These are phyloP conservation scores for Talaromyces sp. DNA, from an alignment of 2,329 filamentous ascomycete genomes.

Conservation along the genomic window DNA sequence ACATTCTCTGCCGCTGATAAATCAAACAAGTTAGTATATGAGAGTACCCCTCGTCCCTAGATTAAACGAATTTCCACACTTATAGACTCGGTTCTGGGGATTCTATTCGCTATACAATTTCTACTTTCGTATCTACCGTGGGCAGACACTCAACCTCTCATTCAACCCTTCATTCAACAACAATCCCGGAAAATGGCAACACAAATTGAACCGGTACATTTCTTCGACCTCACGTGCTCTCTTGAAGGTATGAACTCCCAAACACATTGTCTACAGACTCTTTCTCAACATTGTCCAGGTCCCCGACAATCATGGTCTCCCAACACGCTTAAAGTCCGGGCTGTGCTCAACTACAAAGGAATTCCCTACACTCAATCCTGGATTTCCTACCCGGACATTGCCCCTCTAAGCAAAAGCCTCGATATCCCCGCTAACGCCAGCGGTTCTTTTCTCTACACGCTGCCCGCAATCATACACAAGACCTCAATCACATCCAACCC, in stretches of 20 bases:
- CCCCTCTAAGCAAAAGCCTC: slow-evolving; percentile 23
- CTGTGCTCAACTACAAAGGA: slow-evolving; percentile 25
- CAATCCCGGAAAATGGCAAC: slow-evolving; percentile 19
- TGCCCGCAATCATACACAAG: slow-evolving; percentile 31
- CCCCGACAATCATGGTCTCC: slow-evolving; percentile 27
- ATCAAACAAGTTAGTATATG: too few species aligned
- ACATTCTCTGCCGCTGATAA: too few species aligned
- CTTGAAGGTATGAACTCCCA: slow-evolving; percentile 6
- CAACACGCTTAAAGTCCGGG: slow-evolving; percentile 24
- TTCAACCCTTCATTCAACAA: neutral
- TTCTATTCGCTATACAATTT: too few species aligned
- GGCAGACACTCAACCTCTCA: too few species aligned
- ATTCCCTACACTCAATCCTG: slow-evolving; percentile 25
- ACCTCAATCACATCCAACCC: slow-evolving; percentile 21
- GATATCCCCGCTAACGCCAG: slow-evolving; percentile 19
- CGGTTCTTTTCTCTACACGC: slow-evolving; percentile 23
- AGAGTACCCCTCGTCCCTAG: too few species aligned
- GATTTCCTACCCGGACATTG: slow-evolving; percentile 27
- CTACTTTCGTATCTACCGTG: too few species aligned
- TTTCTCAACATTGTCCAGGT: slow-evolving; percentile 17
- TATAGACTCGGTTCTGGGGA: too few species aligned
- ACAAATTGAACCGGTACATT: slow-evolving; percentile 25
- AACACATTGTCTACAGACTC: neutral
- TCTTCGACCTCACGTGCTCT: slow-evolving; percentile 28
- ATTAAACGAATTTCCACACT: too few species aligned